Conservation (phyloP, 2,329 filamentous ascomycete species). For the Pseudocercospora fijiensis region DNA sequence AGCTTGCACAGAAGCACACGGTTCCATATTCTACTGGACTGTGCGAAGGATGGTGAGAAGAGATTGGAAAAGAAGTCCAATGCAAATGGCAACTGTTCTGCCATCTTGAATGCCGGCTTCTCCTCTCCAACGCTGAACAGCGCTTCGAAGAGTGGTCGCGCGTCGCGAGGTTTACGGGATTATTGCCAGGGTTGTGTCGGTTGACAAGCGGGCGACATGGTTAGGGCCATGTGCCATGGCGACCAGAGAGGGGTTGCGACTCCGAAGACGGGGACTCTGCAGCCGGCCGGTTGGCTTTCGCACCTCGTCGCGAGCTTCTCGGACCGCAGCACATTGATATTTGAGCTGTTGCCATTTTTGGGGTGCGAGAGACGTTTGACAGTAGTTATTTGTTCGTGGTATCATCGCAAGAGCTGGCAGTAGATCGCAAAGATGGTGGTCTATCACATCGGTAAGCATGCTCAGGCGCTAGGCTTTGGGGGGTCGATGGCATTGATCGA, state of each 20-base stretch:
- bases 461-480: neutral
- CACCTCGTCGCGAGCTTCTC: too few species aligned
- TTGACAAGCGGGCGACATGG: neutral
- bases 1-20: constrained; percentile 16
- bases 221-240: neutral
- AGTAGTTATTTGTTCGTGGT: neutral
- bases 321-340: neutral
- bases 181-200: neutral
- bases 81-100: constrained; percentile 5
- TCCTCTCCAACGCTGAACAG: neutral
- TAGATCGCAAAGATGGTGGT: constrained; percentile 22
- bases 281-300: neutral
- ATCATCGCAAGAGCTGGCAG: neutral
- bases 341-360: neutral
- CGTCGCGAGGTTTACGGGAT: neutral
- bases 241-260: neutral
- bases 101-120: constrained; percentile 6
- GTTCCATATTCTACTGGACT: constrained; percentile 14
- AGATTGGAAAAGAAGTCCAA: constrained; percentile 16
- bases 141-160: neutral
- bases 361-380: neutral
- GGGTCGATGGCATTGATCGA: neutral
- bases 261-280: neutral
- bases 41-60: constrained; percentile 10
- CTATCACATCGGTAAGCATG: constrained; percentile 26